Conservation (phyloP, 2,329 filamentous ascomycete species). For the Colletotrichum sp. region DNA sequence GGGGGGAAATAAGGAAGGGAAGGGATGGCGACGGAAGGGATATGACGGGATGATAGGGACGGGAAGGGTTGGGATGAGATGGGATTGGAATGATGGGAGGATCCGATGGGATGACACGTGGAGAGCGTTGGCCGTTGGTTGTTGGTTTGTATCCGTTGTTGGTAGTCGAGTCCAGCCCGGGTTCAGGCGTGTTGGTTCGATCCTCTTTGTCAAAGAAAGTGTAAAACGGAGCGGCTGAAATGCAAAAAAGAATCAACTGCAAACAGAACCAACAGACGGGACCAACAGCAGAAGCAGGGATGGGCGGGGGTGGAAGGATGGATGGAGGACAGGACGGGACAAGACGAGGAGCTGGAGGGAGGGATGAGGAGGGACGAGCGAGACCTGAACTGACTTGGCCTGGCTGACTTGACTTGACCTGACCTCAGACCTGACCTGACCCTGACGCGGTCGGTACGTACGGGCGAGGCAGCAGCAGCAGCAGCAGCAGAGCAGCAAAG, state of each 20-base stretch:
- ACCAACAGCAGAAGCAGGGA: not conserved
- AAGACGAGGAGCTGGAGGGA: not conserved
- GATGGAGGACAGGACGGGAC: not conserved
- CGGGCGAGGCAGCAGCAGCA: not conserved
- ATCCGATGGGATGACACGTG: conserved; percentile 8
- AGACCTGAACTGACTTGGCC: not conserved
- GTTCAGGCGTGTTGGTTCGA: not conserved
- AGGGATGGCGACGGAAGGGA: not conserved
- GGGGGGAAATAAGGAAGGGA: not conserved
- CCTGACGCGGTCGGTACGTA: not conserved
- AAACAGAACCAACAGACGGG: not conserved
- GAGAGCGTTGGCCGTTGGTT: not conserved
- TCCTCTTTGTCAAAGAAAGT: not conserved
- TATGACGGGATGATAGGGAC: not conserved
- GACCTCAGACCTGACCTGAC: too few species aligned
- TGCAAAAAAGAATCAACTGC: not conserved
- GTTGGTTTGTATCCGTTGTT: not conserved
- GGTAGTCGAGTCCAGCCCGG: not conserved
- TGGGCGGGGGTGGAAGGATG: not conserved
- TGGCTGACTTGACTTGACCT: not conserved
- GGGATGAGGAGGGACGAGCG: not conserved
- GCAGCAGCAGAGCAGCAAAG: not conserved
- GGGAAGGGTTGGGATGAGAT: not conserved
- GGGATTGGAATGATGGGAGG: not conserved
- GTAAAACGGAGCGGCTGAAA: not conserved